Evolutionary conservation across 2,329 filamentous ascomycete genomes (phyloP).

Genomic region (Trichoderma oligosporum): DNA sequence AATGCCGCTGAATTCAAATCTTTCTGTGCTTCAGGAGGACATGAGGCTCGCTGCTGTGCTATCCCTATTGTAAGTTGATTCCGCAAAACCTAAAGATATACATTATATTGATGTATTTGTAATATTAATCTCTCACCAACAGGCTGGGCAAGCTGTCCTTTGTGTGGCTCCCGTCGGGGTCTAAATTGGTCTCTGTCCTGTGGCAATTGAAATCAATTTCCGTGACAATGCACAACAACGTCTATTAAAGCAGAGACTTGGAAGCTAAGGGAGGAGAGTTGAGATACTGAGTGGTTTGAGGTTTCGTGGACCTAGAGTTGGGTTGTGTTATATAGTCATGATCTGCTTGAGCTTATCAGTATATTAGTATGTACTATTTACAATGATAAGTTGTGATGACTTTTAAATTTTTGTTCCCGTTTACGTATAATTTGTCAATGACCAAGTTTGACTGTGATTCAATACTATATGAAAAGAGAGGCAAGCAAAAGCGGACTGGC

Average conservation of each 20-base stretch:
- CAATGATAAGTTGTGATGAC: no score
- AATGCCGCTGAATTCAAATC: not conserved
- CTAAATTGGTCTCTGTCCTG: not conserved
- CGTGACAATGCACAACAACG: not conserved
- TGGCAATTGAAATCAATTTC: not conserved
- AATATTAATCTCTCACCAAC: not conserved
- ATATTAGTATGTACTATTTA: no score
- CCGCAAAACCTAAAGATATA: no score
- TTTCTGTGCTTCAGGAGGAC: not conserved
- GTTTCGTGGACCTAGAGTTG: not conserved
- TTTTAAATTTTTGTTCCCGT: no score
- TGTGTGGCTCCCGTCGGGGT: not conserved
- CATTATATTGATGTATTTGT: no score
- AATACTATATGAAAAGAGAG: no score
- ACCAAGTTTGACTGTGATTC: no score
- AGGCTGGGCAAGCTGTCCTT: slow-evolving; percentile 13
- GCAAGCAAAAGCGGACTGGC: no score
- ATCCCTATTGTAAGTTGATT: slow-evolving; percentile 13
- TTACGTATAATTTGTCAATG: no score
- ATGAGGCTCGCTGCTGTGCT: slow-evolving; percentile 16
- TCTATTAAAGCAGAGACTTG: not conserved
- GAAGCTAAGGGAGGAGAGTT: no score
- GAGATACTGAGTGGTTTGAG: not conserved
- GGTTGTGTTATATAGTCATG: not conserved
- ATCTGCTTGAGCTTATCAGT: not conserved